These are phyloP conservation scores for Thamnidium elegans DNA, from an alignment of 192 early-diverging fungal species.

Conservation along the genomic window DNA sequence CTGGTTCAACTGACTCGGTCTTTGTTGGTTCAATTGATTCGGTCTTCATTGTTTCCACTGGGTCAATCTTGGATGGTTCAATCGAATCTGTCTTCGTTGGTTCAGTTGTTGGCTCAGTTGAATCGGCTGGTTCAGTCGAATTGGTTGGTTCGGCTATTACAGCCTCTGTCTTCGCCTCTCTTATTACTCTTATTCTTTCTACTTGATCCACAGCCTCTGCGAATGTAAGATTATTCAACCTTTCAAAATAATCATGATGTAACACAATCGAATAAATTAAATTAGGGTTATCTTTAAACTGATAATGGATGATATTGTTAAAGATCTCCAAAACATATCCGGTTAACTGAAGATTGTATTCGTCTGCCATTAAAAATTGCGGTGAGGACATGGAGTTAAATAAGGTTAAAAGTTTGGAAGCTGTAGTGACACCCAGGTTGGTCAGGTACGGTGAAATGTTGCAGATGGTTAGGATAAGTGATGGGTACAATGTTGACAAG, in stretches of 20 bases:
- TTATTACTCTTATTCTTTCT: constrained; percentile 49
- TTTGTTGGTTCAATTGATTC: too few relatives aligned
- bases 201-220: constrained; percentile 60
- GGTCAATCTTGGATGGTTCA: too few relatives aligned
- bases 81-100: neutral
- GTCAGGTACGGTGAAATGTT: constrained; percentile 85
- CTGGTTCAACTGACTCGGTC: too few relatives aligned
- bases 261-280: constrained; percentile 81
- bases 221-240: constrained; percentile 65
- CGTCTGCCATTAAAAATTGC: constrained; percentile 75
- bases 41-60: too few relatives aligned
- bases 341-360: constrained; percentile 70
- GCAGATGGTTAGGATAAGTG: constrained; percentile 70
- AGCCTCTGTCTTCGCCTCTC: neutral
- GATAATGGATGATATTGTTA: constrained; percentile 84
- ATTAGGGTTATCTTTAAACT: constrained; percentile 73
- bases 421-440: constrained; percentile 64
- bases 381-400: constrained; percentile 77
- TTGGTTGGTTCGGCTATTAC: neutral
- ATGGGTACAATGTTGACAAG: constrained; percentile 69
- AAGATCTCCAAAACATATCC: constrained; percentile 79
- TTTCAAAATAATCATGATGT: constrained; percentile 66
- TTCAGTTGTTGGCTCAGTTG: neutral
- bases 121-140: neutral
- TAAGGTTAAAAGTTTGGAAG: constrained; percentile 70